phyloP scores from a whole-genome alignment of 148 eudicot species.

The Fagopyrum tataricum region DNA sequence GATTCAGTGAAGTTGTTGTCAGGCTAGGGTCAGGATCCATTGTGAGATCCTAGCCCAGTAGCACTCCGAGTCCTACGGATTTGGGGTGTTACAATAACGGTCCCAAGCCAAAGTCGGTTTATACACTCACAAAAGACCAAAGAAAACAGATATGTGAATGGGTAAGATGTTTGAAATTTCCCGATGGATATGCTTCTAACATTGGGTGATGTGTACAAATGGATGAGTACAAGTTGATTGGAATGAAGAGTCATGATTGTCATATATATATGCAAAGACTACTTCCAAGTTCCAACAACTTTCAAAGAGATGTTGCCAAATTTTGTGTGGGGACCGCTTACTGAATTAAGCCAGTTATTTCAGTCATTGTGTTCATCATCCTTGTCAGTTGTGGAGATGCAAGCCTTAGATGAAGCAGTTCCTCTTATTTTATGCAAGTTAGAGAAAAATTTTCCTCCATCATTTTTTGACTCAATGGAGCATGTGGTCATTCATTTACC shows the following conservation, averaged over 20 bases:
- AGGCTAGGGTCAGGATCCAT: no score
- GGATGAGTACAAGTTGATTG: background rate
- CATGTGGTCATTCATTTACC: no score
- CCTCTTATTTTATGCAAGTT: slow-evolving; percentile 20
- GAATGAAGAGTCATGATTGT: slow-evolving; percentile 14
- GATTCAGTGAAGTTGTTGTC: no score
- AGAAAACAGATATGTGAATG: slow-evolving; percentile 13
- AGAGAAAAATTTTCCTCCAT: slow-evolving; percentile 20
- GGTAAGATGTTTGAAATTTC: slow-evolving; percentile 10
- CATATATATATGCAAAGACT: slow-evolving; percentile 19
- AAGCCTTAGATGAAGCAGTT: slow-evolving; percentile 9
- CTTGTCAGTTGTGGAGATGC: slow-evolving; percentile 2
- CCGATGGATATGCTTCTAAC: slow-evolving; percentile 19
- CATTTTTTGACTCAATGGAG: no score
- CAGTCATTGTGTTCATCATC: slow-evolving; percentile 15
- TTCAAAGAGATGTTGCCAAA: slow-evolving; percentile 13
- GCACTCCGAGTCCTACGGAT: no score
- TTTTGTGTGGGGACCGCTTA: slow-evolving; percentile 17
- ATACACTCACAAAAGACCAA: background rate
- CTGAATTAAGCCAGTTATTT: slow-evolving; percentile 21
- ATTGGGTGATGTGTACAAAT: slow-evolving; percentile 16
- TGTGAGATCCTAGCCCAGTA: no score
- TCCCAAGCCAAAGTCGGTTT: slow-evolving; percentile 15
- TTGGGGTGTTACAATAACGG: slow-evolving; percentile 1
- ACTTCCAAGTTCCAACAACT: slow-evolving; percentile 20